Evolutionary conservation across 345 rosid species (phyloP), one percentile per base, ranked within the genome.

Genomic region (Rhizophora mangle): DNA sequence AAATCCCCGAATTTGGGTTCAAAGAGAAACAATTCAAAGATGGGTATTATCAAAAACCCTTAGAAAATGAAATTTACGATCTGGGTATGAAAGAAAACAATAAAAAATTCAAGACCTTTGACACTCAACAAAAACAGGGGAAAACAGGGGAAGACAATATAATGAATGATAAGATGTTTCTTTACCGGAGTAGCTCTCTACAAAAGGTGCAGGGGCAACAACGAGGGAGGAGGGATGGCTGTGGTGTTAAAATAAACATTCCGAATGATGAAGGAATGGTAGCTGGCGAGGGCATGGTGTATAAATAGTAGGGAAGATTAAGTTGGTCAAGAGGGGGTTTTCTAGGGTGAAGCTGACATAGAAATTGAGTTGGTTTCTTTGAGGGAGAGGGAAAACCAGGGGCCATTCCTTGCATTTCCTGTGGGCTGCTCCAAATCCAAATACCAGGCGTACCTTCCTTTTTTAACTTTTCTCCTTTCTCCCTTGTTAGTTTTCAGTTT

Each of bases 301-400:
- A 72, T 68, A 66, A 68, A 69, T 34, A 51, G 59, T 24, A 71
- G 10, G 68, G 60, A 43, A 37, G 43, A 29, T 34, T 32, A 49
- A 21, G 62, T 26, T 57, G 36, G 68, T n/a, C 39, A 53, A 77
- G 77, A 8, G 62, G 62, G 55, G 62, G 55, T 16, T 26, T 64
- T 49, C n/a, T 36, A 60, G 65, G 68, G 80, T 34, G 65, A 47
- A 58, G 69, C 26, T 71, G 67, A 65, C 60, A 64, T 65, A 75
- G 67, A 64, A 64, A 68, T 31, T 70, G 70, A 36, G 81, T 73
- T 72, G 76, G 83, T 75, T 68, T 77, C 39, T 22, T 65, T 49
- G 75, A 34, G 67, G 46, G 72, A 56, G 76, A 69, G 68, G 53
- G 71, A 87, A 89, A 87, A 89, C 95, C 95, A 85, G 91, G 95